phyloP scores from a whole-genome alignment of 345 rosid species.

The Brassica cretica region DNA sequence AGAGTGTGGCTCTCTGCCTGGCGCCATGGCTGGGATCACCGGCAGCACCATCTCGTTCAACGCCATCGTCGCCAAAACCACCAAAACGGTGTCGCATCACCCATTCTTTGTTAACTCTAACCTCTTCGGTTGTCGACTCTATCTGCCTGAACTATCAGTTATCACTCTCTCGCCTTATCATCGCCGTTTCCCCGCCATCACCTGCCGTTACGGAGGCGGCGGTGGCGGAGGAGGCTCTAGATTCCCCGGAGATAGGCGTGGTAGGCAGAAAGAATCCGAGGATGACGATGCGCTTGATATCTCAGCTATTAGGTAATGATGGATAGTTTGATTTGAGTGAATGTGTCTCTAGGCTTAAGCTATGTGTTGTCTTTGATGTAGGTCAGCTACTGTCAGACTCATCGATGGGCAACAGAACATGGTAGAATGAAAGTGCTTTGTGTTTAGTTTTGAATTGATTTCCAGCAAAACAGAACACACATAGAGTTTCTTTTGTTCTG shows the following conservation, averaged over 20 bases:
- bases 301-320: conserved; percentile 55
- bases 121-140: conserved; percentile 50
- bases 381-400: conserved; percentile 84
- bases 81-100: conserved; percentile 20
- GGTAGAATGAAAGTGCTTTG: conserved; percentile 46
- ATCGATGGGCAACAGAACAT: conserved; percentile 76
- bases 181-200: conserved; percentile 38
- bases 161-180: conserved; percentile 35
- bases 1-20: conserved; percentile 24
- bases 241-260: conserved; percentile 45
- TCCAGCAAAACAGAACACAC: neutral
- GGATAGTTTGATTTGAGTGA: conserved; percentile 7
- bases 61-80: conserved; percentile 38
- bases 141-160: conserved; percentile 24
- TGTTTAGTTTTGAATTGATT: conserved; percentile 18
- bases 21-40: conserved; percentile 66
- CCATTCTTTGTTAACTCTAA: conserved; percentile 43
- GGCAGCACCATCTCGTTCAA: conserved; percentile 50
- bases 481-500: conserved; percentile 44
- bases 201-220: conserved; percentile 63
- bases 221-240: conserved; percentile 39
- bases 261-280: conserved; percentile 51
- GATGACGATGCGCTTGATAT: conserved; percentile 70
- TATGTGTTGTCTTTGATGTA: conserved; percentile 13
- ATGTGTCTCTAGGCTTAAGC: neutral